These are phyloP conservation scores for Euphrasia arctica DNA, from an alignment of 305 asterid genomes.

Conservation along the genomic window DNA sequence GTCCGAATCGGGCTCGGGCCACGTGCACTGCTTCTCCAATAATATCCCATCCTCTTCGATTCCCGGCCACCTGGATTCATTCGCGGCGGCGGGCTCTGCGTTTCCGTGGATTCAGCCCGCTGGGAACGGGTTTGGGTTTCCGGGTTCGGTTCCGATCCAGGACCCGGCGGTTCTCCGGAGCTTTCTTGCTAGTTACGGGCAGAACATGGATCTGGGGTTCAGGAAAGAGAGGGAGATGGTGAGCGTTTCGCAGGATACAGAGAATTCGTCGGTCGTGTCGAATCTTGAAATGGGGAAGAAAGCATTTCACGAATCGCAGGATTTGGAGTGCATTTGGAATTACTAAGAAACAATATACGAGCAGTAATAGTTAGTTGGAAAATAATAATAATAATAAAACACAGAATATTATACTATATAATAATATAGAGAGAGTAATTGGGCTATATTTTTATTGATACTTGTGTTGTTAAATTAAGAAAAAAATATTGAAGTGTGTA, in stretches of 20 bases:
- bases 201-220: conserved; percentile 19
- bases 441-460: too few species aligned
- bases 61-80: conserved; percentile 28
- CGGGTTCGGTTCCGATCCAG: conserved; percentile 28
- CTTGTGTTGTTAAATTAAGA: not conserved
- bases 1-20: conserved; percentile 19
- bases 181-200: conserved; percentile 34
- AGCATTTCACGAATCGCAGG: conserved; percentile 35
- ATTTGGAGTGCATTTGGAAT: conserved; percentile 44
- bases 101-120: conserved; percentile 38
- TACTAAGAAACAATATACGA: conserved; percentile 29
- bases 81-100: conserved; percentile 15
- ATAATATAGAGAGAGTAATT: too few species aligned
- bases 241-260: conserved; percentile 20
- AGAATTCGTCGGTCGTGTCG: conserved; percentile 33
- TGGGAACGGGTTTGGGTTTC: conserved; percentile 22
- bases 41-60: conserved; percentile 22
- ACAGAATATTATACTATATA: too few species aligned
- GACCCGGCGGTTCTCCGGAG: conserved; percentile 27
- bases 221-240: conserved; percentile 22
- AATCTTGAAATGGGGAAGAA: conserved; percentile 37
- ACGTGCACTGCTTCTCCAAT: conserved; percentile 84
- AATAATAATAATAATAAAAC: too few species aligned
- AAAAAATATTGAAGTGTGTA: not conserved
- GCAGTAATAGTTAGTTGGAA: too few species aligned